Base-by-base conservation (phyloP, 306 rosid genomes). In the Chamaecrista fasciculata region DNA sequence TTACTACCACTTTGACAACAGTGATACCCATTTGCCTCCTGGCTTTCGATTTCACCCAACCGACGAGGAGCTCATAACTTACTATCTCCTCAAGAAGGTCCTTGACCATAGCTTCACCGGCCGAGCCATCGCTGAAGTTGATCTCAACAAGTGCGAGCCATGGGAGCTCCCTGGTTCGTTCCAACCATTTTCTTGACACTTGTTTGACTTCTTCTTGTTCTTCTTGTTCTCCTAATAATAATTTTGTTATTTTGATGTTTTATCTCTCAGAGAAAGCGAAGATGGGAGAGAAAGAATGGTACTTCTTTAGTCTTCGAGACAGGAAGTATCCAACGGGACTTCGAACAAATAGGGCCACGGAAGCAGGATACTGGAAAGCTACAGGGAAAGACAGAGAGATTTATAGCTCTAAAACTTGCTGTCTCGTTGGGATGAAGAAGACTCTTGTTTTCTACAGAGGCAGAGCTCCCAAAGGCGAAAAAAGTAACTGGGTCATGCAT, bases 141-240 rank as follows among this genome's bases (percentile, higher is more conserved):
- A 93, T 66, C 94, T 93, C 73, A 93, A 93, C 89, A 93, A 93
- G 62, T 93, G 96, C 33, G 98, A 93, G 79, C 98, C 98, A 0
- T 93, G 98, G 98, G 89, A 93, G 68, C 96, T 93, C n/a, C 97
- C 97, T 2, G 94, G 98, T 92, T n/a, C n/a, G n/a, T n/a, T n/a
- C n/a, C n/a, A n/a, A n/a, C n/a, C n/a, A n/a, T n/a, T n/a, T n/a
- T n/a, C n/a, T n/a, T n/a, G n/a, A n/a, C n/a, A n/a, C n/a, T n/a
- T n/a, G n/a, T n/a, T n/a, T n/a, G 25, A 23, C 0, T 6, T 10
- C 2, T 6, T 5, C 3, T 9, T 2, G 3, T 62, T 50, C 9
- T 3, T 51, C 5, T 14, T 3, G 4, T 26, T 56, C 33, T 1
- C 33, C 4, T 64, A 40, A 1, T 43, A n/a, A n/a, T n/a, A n/a